Conservation (phyloP, 805 yeast genomes). For the Schizosaccharomyces cryophilus region DNA sequence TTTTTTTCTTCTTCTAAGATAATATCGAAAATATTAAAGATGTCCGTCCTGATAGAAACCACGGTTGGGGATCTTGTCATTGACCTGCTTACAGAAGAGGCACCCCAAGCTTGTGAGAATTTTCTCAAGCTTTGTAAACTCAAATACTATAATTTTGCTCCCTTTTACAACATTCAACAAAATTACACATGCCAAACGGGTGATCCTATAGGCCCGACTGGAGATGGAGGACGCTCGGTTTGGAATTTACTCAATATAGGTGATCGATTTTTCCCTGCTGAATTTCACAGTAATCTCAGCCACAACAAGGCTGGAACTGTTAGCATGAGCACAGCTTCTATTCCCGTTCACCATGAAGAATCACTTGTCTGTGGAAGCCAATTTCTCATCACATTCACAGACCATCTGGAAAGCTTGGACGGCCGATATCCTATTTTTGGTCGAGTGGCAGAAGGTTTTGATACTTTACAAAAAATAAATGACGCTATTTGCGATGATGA, state of each 20-base stretch:
- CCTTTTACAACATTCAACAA: conserved; percentile 22
- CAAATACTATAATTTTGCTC: conserved; percentile 27
- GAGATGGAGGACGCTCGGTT: conserved; percentile 14
- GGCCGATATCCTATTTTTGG: conserved; percentile 26
- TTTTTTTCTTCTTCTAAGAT: too few species aligned
- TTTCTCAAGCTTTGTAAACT: conserved; percentile 31
- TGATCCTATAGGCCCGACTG: conserved; percentile 22
- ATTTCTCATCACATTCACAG: conserved; percentile 18
- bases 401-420: conserved; percentile 69
- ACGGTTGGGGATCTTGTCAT: conserved; percentile 26
- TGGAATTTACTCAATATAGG: conserved; percentile 13
- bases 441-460: conserved; percentile 25
- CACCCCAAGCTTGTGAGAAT: conserved; percentile 20
- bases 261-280: conserved; percentile 9
- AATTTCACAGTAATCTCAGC: conserved; percentile 10
- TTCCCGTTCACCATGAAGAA: conserved; percentile 3
- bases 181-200: conserved; percentile 23
- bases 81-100: conserved; percentile 19
- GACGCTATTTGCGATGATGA: conserved; percentile 17
- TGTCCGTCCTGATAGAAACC: conserved; percentile 18
- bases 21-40: not conserved
- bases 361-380: conserved; percentile 14
- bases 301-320: conserved; percentile 17
- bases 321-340: conserved; percentile 9
- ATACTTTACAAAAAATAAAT: conserved; percentile 23